Percentiles rank a stretch among this genome's conserved stretches.
These are phyloP conservation scores for Vicia sativa DNA, from an alignment of 306 rosid genomes.

Conservation along the genomic window DNA sequence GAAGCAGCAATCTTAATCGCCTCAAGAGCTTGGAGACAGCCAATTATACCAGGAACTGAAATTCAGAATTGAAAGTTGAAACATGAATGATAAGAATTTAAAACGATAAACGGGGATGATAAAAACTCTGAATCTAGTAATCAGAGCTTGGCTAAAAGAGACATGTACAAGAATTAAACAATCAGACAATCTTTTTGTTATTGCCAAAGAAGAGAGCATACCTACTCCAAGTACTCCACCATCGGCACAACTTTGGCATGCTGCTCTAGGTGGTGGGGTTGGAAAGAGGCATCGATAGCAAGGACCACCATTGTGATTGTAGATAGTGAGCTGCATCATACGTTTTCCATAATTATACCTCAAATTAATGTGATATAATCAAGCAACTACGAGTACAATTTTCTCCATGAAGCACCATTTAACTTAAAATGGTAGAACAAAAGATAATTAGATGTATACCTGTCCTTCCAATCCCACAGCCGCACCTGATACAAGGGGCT, in stretches of 20 bases:
- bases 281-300: slow-evolving; percentile 95
- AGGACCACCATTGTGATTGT: slow-evolving; percentile 85
- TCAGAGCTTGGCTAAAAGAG: slow-evolving; percentile 14
- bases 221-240: slow-evolving; percentile 97
- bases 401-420: slow-evolving; percentile 3
- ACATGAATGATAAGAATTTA: slow-evolving; percentile 17
- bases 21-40: slow-evolving; percentile 97
- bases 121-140: neutral
- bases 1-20: slow-evolving; percentile 86
- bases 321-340: slow-evolving; percentile 81
- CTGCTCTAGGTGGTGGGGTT: slow-evolving; percentile 89
- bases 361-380: slow-evolving; percentile 14
- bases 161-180: neutral
- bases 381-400: neutral
- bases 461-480: slow-evolving; percentile 98
- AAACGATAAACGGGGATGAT: neutral
- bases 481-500: slow-evolving; percentile 99
- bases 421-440: slow-evolving; percentile 9
- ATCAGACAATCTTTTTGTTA: neutral
- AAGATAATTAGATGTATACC: slow-evolving; percentile 49
- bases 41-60: slow-evolving; percentile 96
- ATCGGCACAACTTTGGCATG: slow-evolving; percentile 96
- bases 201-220: slow-evolving; percentile 27
- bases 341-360: slow-evolving; percentile 9
- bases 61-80: neutral